Conservation (phyloP, 805 yeast genomes). For the Candida gorgasii region DNA sequence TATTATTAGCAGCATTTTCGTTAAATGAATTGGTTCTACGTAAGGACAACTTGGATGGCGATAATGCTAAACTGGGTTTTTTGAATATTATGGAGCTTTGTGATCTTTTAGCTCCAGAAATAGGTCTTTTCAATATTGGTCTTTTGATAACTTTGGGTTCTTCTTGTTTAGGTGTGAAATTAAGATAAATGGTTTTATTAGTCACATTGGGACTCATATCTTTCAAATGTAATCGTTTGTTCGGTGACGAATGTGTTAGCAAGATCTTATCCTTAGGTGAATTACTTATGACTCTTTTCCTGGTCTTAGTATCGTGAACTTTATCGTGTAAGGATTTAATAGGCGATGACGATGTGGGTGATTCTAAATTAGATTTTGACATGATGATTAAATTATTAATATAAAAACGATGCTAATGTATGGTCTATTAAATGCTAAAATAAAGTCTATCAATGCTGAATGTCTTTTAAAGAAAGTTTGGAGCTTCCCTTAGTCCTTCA, state of each 20-base stretch:
- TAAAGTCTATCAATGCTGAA: conserved; percentile 4
- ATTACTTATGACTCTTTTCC: conserved; percentile 9
- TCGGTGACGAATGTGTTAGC: conserved; percentile 10
- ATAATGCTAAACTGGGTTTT: conserved; percentile 16
- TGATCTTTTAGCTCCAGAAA: conserved; percentile 24
- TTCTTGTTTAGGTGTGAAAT: conserved; percentile 14
- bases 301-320: background rate
- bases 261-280: conserved; percentile 12
- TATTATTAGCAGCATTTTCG: conserved; percentile 27
- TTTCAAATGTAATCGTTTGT: conserved; percentile 30
- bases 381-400: conserved; percentile 3
- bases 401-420: background rate
- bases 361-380: conserved; percentile 9
- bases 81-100: conserved; percentile 24
- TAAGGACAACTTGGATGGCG: conserved; percentile 28
- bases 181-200: conserved; percentile 26
- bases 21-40: conserved; percentile 37
- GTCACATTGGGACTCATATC: conserved; percentile 40
- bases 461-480: background rate
- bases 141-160: conserved; percentile 9
- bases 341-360: conserved; percentile 12
- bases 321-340: background rate
- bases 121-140: conserved; percentile 20
- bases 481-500: too few relatives aligned
- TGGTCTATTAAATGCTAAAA: background rate